phyloP scores from a whole-genome alignment of 345 rosid species.

The Limnanthes douglasii region DNA sequence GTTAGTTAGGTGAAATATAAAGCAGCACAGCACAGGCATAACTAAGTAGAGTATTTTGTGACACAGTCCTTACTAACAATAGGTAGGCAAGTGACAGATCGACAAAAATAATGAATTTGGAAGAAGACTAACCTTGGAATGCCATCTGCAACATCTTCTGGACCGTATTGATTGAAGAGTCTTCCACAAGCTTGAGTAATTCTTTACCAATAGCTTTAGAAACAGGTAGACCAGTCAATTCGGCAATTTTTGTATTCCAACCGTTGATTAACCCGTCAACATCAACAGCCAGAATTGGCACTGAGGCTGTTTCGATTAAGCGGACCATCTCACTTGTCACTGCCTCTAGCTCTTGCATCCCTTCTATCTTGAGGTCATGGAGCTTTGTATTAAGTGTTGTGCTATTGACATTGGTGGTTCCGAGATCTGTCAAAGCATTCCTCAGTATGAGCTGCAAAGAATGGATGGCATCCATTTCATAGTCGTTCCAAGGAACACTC shows the following conservation, averaged over 20 bases:
- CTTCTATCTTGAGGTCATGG: constrained; percentile 64
- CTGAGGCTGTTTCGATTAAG: constrained; percentile 81
- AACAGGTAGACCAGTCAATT: constrained; percentile 70
- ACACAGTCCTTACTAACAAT: too few species aligned
- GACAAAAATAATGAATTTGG: too few species aligned
- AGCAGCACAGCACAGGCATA: constrained; percentile 3
- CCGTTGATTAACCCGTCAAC: constrained; percentile 81
- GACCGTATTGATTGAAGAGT: constrained; percentile 51
- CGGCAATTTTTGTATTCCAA: constrained; percentile 88
- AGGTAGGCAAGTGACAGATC: too few species aligned
- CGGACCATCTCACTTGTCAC: constrained; percentile 96
- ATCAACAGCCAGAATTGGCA: constrained; percentile 86
- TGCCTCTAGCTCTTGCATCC: constrained; percentile 82
- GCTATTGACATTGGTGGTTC: constrained; percentile 24
- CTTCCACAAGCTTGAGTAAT: constrained; percentile 73
- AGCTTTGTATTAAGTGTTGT: constrained; percentile 44
- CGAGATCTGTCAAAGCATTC: constrained; percentile 56
- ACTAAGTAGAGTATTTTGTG: too few species aligned
- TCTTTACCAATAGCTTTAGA: constrained; percentile 79
- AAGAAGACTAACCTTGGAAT: constrained; percentile 46
- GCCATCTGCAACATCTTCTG: constrained; percentile 58
- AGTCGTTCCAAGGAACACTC: constrained; percentile 92
- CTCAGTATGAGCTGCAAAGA: constrained; percentile 90
- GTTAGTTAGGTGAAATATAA: background rate
- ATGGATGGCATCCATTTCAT: constrained; percentile 96